phyloP scores from a whole-genome alignment of 1,139 yeast species.

The Nakaseomyces sp. region DNA sequence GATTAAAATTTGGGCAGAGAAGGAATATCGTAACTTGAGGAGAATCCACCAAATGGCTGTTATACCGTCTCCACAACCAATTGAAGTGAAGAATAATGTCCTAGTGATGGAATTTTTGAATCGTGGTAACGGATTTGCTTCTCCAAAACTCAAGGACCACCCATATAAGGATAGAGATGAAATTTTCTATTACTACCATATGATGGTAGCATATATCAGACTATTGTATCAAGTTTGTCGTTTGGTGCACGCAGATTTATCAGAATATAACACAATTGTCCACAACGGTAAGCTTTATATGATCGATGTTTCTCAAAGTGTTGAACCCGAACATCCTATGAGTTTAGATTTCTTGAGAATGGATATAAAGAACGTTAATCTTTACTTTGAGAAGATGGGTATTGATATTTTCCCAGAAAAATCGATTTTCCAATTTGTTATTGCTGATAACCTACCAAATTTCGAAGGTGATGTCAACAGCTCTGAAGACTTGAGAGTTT shows the following conservation, averaged over 20 bases:
- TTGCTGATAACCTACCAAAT: constrained; percentile 33
- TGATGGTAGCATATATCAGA: constrained; percentile 77
- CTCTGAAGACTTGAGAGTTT: constrained; percentile 32
- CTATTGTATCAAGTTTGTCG: constrained; percentile 80
- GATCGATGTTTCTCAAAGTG: constrained; percentile 95
- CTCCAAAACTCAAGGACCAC: constrained; percentile 82
- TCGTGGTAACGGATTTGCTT: constrained; percentile 54
- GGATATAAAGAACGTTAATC: constrained; percentile 95
- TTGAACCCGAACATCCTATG: constrained; percentile 97
- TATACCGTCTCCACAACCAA: constrained; percentile 87
- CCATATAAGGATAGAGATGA: constrained; percentile 58
- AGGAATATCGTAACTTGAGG: constrained; percentile 86
- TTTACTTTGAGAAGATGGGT: constrained; percentile 65
- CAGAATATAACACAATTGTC: constrained; percentile 88
- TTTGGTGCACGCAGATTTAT: constrained; percentile 91
- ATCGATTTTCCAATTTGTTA: constrained; percentile 67
- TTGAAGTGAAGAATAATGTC: constrained; percentile 81
- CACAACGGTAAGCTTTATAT: constrained; percentile 75
- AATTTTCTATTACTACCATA: constrained; percentile 59
- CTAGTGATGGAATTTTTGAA: constrained; percentile 88
- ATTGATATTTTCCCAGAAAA: constrained; percentile 77
- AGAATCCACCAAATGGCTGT: constrained; percentile 62
- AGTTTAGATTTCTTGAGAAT: constrained; percentile 87
- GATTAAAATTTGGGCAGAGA: constrained; percentile 98
- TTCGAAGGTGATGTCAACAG: constrained; percentile 39